phyloP scores from a whole-genome alignment of 169 alveolate species.

The Amoebophrya sp. region DNA sequence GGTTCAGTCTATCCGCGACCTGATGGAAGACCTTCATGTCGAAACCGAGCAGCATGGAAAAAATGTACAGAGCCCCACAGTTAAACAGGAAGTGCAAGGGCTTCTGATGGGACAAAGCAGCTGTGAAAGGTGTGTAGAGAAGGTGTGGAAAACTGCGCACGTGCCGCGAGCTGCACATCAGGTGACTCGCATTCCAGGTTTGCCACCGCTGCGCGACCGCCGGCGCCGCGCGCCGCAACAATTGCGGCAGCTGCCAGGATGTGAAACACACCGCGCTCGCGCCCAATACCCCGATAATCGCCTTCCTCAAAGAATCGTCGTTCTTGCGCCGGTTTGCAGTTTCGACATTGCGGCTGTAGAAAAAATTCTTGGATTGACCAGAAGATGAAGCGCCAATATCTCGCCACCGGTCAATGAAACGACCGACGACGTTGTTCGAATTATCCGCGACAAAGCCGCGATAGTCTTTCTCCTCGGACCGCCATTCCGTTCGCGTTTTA shows the following conservation, averaged over 20 bases:
- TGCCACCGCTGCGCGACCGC: background rate
- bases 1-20: background rate
- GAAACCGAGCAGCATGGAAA: background rate
- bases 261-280: background rate
- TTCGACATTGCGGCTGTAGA: no score
- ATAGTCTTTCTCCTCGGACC: background rate
- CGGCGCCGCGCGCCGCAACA: background rate
- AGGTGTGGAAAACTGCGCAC: background rate
- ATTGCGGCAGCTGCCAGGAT: background rate
- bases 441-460: background rate
- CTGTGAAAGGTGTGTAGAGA: background rate
- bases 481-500: background rate
- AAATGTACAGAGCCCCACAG: background rate
- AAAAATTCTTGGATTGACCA: background rate
- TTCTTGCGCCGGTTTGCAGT: no score
- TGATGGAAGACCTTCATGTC: background rate
- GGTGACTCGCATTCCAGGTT: background rate
- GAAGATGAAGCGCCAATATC: background rate
- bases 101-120: background rate
- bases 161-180: background rate
- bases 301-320: background rate
- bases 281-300: background rate
- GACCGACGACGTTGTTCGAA: background rate
- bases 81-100: background rate
- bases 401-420: no score